Conservation (phyloP, 495 filamentous ascomycete species). For the Schizothecium vesticola region DNA sequence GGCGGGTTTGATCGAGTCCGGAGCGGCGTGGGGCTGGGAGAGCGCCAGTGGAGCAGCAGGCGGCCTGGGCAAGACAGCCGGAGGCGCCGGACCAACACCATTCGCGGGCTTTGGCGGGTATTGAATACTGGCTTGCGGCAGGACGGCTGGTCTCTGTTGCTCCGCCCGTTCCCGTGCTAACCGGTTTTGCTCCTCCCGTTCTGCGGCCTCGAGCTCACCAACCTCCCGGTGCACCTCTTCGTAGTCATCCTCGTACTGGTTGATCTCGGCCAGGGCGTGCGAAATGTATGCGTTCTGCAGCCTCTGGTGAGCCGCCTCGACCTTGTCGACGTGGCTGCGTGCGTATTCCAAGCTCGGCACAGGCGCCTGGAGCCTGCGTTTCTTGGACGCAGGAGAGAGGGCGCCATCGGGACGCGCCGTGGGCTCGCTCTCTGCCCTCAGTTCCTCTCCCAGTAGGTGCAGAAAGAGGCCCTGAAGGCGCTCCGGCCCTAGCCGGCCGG, state of each 20-base stretch:
- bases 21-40: not conserved
- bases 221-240: slow-evolving; percentile 61
- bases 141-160: not conserved
- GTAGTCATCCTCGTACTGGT: slow-evolving; percentile 66
- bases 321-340: slow-evolving; percentile 55
- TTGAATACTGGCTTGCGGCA: not conserved
- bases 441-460: slow-evolving; percentile 69
- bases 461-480: slow-evolving; percentile 72
- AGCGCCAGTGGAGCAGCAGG: not conserved
- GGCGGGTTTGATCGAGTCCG: not conserved
- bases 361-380: slow-evolving; percentile 67
- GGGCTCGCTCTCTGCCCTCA: slow-evolving; percentile 32
- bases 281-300: slow-evolving; percentile 71
- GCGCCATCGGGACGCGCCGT: slow-evolving; percentile 30
- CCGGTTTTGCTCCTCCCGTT: not conserved
- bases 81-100: not conserved
- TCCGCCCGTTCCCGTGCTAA: not conserved
- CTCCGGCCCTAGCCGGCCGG: slow-evolving; percentile 68
- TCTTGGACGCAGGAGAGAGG: slow-evolving; percentile 54
- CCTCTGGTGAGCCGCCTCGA: slow-evolving; percentile 63
- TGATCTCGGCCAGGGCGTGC: slow-evolving; percentile 61
- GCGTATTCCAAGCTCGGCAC: slow-evolving; percentile 59
- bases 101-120: not conserved
- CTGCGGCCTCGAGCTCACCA: slow-evolving; percentile 52
- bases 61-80: not conserved